A percentile compares a stretch with the other conserved stretches of the same genome.
These are phyloP conservation scores for Cladosporium cucumerinum DNA, from an alignment of 2,329 filamentous ascomycete genomes.

Conservation along the genomic window DNA sequence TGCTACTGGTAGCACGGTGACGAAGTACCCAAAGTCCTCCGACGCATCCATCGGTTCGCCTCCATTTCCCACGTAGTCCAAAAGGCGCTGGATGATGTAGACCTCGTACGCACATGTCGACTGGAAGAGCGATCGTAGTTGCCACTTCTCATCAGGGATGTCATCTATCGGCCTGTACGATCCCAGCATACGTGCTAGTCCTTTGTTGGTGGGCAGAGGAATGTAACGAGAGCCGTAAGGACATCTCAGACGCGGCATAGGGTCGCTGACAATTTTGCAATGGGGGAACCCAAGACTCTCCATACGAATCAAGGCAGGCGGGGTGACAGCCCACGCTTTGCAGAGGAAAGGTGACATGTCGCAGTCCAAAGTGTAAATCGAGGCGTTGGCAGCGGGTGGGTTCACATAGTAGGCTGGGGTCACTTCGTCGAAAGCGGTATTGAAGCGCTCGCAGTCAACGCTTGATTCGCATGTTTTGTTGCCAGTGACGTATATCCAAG, in stretches of 20 bases:
- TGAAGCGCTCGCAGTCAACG: constrained; percentile 4
- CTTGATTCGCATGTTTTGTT: background rate
- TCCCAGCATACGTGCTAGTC: constrained; percentile 5
- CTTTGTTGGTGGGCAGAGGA: background rate
- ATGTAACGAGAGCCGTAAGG: constrained; percentile 10
- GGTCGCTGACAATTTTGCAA: background rate
- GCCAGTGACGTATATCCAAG: constrained; percentile 10
- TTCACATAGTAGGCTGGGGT: background rate
- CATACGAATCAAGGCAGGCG: background rate
- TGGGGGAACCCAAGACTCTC: constrained; percentile 9
- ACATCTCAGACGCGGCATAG: background rate
- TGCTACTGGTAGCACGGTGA: background rate
- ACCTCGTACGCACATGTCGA: constrained; percentile 13
- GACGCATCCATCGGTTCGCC: constrained; percentile 8
- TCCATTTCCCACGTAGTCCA: constrained; percentile 3
- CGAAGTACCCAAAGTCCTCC: background rate
- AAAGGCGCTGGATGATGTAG: constrained; percentile 3
- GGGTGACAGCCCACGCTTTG: background rate
- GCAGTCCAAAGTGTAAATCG: constrained; percentile 10
- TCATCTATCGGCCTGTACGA: constrained; percentile 7
- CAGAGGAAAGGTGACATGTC: constrained; percentile 12
- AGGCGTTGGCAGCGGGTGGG: constrained; percentile 10
- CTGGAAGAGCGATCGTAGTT: constrained; percentile 10
- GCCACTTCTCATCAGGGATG: constrained; percentile 9
- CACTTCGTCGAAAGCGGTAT: constrained; percentile 10